Evolutionary conservation across 1,139 yeast species (phyloP).

Genomic region (Taphrina wiesneri): DNA sequence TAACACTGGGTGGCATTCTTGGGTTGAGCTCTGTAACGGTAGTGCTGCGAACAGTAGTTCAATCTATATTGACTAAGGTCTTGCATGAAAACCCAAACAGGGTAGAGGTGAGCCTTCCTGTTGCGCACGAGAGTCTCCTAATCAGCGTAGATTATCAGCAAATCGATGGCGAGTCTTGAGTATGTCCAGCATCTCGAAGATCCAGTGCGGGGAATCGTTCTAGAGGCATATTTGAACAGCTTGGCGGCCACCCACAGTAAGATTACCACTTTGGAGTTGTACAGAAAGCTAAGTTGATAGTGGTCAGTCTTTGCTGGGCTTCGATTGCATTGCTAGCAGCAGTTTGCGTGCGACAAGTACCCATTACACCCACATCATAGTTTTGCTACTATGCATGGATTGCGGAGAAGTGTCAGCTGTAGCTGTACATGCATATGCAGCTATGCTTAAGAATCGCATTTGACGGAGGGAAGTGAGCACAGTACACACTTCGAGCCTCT

Average conservation of each 20-base stretch:
- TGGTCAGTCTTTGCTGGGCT: neutral
- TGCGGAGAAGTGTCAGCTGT: neutral
- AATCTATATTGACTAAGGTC: neutral
- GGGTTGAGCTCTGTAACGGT: neutral
- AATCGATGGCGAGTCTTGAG: neutral
- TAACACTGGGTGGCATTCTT: neutral
- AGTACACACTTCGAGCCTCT: too few species aligned
- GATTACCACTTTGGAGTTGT: neutral
- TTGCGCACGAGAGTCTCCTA: neutral
- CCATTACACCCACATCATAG: neutral
- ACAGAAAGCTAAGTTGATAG: neutral
- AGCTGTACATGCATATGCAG: neutral
- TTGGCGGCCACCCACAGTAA: neutral
- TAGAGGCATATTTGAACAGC: neutral
- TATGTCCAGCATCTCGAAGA: neutral
- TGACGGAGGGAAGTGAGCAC: too few species aligned
- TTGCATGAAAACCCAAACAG: neutral
- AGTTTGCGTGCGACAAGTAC: neutral
- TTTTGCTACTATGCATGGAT: neutral
- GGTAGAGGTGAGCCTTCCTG: neutral
- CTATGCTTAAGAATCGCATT: too few species aligned
- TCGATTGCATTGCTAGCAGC: neutral
- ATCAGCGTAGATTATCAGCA: neutral
- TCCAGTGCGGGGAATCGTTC: neutral
- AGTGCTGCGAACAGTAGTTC: neutral